Evolutionary conservation across 1,284 basidiomycete species (phyloP), one percentile per base, ranked within the genome.

Genomic region (Rhodotorula sp.): DNA sequence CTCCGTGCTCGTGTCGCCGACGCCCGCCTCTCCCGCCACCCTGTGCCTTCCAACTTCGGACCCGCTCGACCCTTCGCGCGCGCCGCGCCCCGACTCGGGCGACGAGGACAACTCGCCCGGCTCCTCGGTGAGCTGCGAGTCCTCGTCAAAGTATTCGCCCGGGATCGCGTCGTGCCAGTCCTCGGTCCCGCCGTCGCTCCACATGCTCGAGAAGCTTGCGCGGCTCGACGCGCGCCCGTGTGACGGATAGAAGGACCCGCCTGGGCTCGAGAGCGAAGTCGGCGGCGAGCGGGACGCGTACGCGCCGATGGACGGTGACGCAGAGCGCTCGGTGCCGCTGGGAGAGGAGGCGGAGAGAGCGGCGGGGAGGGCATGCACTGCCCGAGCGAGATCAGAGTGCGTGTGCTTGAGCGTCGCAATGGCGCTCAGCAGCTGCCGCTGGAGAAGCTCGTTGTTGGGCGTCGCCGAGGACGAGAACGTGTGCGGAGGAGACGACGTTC

Each of bases 111-210:
- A 56, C 27, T 66, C 60, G 58, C 78, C 57, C n/a, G 70, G 58
- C 25, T 63, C 56, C 42, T 71, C 77, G 41, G 12, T 48, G 4
- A 21, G 48, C 14, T 34, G 25, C 27, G 25, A 34, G 27, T 77
- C 72, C 48, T 78, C 75, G 25, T 74, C 71, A 13, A 78, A 73
- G 42, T 77, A 75, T 46, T 76, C 75, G 49, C 77, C 75, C 19
- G 66, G 72, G 7, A 71, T 23, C 17, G 62, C 66, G 19, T 72
- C 70, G n/a, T 48, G 41, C 66, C 66, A 67, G 14, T 66, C 58
- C 23, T 61, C 60, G 13, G 27, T 46, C 1, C 49, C 70, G 9
- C 63, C 66, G 23, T 67, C 70, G 48, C 57, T 64, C 46, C 66
- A 64, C 58, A 71, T 55, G 45, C 63, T 66, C 45, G 46, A 42